Percentiles rank a stretch among this genome's conserved stretches.
These are phyloP conservation scores for Harringtonia aguacate DNA, from an alignment of 2,329 filamentous ascomycete genomes.

Conservation along the genomic window DNA sequence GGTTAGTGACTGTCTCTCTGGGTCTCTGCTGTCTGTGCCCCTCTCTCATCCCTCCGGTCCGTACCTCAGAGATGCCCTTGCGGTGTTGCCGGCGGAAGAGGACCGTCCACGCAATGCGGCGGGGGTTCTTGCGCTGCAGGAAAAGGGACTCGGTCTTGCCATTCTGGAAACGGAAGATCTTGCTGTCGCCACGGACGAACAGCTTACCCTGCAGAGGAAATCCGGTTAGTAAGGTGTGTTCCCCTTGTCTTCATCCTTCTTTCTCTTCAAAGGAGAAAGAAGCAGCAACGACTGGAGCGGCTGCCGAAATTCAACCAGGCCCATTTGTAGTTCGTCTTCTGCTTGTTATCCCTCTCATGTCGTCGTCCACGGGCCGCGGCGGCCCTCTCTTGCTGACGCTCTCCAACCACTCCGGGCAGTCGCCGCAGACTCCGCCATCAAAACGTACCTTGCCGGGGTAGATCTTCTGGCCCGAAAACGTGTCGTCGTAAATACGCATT, in stretches of 20 bases:
- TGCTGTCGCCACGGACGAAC: conserved; percentile 99
- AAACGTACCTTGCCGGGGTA: conserved; percentile 55
- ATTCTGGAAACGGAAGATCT: conserved; percentile 99
- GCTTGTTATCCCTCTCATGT: too few relatives aligned
- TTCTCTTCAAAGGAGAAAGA: not conserved
- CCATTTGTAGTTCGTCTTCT: too few relatives aligned
- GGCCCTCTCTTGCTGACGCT: too few relatives aligned
- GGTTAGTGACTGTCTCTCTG: not conserved
- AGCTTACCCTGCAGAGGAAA: conserved; percentile 72
- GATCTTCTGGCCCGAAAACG: conserved; percentile 55
- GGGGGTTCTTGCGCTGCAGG: conserved; percentile 99
- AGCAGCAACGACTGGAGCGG: too few relatives aligned
- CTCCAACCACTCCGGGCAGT: conserved; percentile 5
- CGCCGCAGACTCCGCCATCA: not conserved
- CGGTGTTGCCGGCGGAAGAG: conserved; percentile 98
- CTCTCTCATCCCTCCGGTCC: conserved; percentile 25
- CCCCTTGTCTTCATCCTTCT: not conserved
- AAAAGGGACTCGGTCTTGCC: conserved; percentile 99
- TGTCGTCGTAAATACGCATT: conserved; percentile 59
- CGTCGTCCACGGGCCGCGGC: too few relatives aligned
- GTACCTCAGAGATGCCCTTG: conserved; percentile 99
- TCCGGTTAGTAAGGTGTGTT: not conserved
- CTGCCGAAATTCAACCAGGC: too few relatives aligned
- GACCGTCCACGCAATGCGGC: conserved; percentile 96
- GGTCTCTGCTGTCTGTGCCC: not conserved